Evolutionary conservation across 768 basidiomycete species (phyloP).

Genomic region (Strobilomyces echinocephalus): DNA sequence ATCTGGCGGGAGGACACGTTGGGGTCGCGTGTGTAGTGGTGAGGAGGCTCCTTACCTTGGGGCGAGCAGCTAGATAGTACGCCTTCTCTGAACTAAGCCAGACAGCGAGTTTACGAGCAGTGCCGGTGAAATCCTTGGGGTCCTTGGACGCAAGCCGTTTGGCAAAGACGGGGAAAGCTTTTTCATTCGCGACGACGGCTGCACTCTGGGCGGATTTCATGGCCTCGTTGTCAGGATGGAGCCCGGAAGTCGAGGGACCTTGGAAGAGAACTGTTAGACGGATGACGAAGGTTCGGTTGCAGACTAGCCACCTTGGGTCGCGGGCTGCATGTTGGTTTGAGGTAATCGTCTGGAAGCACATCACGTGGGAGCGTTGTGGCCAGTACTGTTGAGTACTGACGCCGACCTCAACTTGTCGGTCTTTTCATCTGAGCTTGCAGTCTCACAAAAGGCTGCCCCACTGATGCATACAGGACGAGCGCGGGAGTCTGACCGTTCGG

Average conservation of each 20-base stretch:
- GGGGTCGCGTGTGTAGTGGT: slow-evolving; percentile 1
- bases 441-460: too few species aligned
- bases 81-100: slow-evolving; percentile 48
- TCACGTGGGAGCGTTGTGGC: slow-evolving; percentile 5
- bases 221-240: slow-evolving; percentile 1
- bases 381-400: too few species aligned
- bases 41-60: slow-evolving; percentile 36
- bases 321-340: slow-evolving; percentile 11
- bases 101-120: slow-evolving; percentile 34
- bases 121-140: slow-evolving; percentile 15
- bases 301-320: slow-evolving; percentile 6
- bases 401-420: too few species aligned
- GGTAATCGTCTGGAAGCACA: not conserved
- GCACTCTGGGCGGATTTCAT: slow-evolving; percentile 14
- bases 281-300: not conserved
- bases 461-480: too few species aligned
- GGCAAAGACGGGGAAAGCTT: slow-evolving; percentile 34
- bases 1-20: slow-evolving; percentile 37
- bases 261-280: not conserved
- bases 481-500: too few species aligned
- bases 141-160: slow-evolving; percentile 32
- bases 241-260: slow-evolving; percentile 5
- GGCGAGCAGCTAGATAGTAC: slow-evolving; percentile 48
- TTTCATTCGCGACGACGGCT: slow-evolving; percentile 31
- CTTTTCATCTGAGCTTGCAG: too few species aligned